Conservation (phyloP, 2,329 filamentous ascomycete species). For the Arthrobotrys iridis region DNA sequence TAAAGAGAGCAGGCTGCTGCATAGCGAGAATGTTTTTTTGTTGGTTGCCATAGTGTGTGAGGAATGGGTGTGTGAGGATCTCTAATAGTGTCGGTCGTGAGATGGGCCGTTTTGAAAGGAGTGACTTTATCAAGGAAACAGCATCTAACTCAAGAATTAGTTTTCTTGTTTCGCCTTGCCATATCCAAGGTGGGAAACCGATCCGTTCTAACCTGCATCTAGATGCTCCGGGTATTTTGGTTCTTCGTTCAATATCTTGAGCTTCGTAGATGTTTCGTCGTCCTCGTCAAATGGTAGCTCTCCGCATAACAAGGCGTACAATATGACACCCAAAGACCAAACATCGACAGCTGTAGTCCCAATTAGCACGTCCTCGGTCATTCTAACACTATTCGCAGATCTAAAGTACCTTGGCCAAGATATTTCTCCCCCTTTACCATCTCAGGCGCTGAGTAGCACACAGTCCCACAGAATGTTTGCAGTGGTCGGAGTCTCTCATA, state of each 20-base stretch:
- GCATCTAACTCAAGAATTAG: slow-evolving; percentile 68
- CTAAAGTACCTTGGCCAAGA: slow-evolving; percentile 62
- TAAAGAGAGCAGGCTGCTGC: slow-evolving; percentile 81
- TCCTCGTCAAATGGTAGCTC: slow-evolving; percentile 97
- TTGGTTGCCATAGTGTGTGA: slow-evolving; percentile 83
- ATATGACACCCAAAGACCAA: slow-evolving; percentile 87
- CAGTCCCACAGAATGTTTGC: slow-evolving; percentile 96
- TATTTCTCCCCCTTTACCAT: slow-evolving; percentile 99
- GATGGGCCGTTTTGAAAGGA: slow-evolving; percentile 91
- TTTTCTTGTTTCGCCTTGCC: too few species aligned
- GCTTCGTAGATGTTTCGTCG: slow-evolving; percentile 86
- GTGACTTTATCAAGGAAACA: slow-evolving; percentile 75
- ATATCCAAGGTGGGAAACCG: background rate
- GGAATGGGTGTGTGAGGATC: slow-evolving; percentile 86
- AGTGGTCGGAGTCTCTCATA: slow-evolving; percentile 97
- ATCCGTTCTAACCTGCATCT: slow-evolving; percentile 63
- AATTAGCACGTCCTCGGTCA: background rate
- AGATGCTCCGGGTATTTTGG: slow-evolving; percentile 85
- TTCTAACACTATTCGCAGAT: background rate
- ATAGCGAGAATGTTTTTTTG: slow-evolving; percentile 90
- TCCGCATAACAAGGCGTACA: slow-evolving; percentile 82
- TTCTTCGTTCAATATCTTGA: slow-evolving; percentile 83
- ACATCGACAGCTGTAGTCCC: slow-evolving; percentile 90
- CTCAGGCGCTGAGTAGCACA: slow-evolving; percentile 97
- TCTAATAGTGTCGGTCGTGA: slow-evolving; percentile 83